Evolutionary conservation across 169 alveolate species (phyloP).

Genomic region (Blepharisma undulans): DNA sequence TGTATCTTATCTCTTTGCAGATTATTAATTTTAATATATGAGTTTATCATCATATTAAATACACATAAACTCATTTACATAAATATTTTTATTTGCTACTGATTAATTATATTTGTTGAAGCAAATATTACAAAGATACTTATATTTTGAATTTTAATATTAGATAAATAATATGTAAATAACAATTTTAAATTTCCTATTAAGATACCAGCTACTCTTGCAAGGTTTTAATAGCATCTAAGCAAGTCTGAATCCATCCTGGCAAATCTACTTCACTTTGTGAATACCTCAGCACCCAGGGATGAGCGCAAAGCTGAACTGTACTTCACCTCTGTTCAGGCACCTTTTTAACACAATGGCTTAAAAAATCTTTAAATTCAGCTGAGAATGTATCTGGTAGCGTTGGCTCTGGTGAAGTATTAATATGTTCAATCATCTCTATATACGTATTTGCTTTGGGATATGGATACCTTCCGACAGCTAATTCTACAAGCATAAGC

Average conservation of each 20-base stretch:
- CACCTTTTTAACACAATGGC: constrained; percentile 72
- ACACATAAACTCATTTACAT: too few relatives aligned
- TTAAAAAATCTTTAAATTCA: constrained; percentile 78
- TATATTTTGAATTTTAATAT: too few relatives aligned
- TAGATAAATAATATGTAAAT: too few relatives aligned
- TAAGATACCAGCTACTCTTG: not conserved
- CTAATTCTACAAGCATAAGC: constrained; percentile 65
- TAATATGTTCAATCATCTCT: constrained; percentile 36
- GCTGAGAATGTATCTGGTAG: constrained; percentile 19
- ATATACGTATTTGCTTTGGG: constrained; percentile 50
- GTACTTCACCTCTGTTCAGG: constrained; percentile 78
- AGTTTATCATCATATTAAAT: too few relatives aligned
- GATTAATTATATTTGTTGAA: too few relatives aligned
- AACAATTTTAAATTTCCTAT: not conserved
- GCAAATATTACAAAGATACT: too few relatives aligned
- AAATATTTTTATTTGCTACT: too few relatives aligned
- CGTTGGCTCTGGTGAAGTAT: not conserved
- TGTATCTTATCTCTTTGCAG: too few relatives aligned
- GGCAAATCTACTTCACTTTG: not conserved
- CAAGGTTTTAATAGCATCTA: not conserved
- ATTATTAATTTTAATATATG: too few relatives aligned
- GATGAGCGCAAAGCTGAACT: constrained; percentile 69
- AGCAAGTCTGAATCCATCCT: constrained; percentile 27
- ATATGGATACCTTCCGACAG: constrained; percentile 62
- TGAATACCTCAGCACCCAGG: constrained; percentile 42